Base-by-base conservation (phyloP, 495 filamentous ascomycete species). In the Penicillium parvum region DNA sequence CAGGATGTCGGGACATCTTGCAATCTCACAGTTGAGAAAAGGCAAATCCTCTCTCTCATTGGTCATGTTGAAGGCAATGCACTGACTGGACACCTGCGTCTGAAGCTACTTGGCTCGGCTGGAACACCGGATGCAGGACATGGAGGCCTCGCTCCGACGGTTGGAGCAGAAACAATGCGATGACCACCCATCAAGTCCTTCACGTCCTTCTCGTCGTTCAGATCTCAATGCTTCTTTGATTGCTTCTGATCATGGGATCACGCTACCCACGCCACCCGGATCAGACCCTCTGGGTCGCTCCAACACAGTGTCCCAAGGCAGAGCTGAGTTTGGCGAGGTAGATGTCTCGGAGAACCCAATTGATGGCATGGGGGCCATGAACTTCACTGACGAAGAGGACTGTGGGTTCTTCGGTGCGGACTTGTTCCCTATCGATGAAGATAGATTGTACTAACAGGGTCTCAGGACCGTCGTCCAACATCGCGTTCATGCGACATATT, bases 21-120 rank as follows among this genome's bases (percentile, higher is more conserved):
- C 1, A 75, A 73, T 41, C 57, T 72, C 0, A 73, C 69, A 9
- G 61, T 74, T 1, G 60, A 66, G 19, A 75, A 73, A 52, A 68
- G 72, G 50, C 56, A 59, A 37, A 32, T 62, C 8, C 40, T 43
- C 19, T 51, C 15, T 18, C 53, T 58, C 38, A 55, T 56, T 32
- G 41, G 45, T 4, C 40, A 18, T 9, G 18, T 7, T 16, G 27
- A 32, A 7, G 25, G 4, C 14, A 28, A 26, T 27, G 1, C 7
- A 14, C 12, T 7, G 25, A 3, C 28, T 27, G 26, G 43, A 7
- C 19, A n/a, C 4, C 19, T 12, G 34, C 19, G 19, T 23, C n/a
- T 30, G 28, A n/a, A 30, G 28, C 28, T 30, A 30, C 12, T 30
- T 30, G 28, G 28, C 28, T 30, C 28, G 28, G 28, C 12, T 30